Evolutionary conservation across 805 yeast genomes (phyloP), one percentile per base, ranked within the genome.

Genomic region (Hanseniaspora nectarophila): DNA sequence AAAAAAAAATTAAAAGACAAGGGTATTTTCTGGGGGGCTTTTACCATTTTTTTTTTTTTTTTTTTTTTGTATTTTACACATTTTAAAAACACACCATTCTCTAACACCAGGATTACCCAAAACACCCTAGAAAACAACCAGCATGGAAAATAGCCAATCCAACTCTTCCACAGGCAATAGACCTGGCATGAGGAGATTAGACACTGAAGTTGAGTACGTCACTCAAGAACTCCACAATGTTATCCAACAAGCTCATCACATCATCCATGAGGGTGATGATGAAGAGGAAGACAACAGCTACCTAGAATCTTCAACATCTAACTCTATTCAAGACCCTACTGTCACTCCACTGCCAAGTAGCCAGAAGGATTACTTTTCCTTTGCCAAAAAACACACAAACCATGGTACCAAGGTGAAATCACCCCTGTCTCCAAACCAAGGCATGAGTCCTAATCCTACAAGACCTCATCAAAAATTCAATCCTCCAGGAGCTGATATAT

Each of bases 121-220:
- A 15, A 32, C 15, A 32, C n/a, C n/a, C n/a, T 8, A 35, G 5
- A 38, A 38, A 38, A 39, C 15, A 16, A 21, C 23, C 6, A 39
- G 24, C 13, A 40, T 40, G 45, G n/a, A 23, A n/a, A 42, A 16
- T 9, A 10, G 8, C 10, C 2, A 24, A 29, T 29, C 45, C 15
- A 29, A 28, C 10, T 26, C 9, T 18, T 2, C n/a, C 9, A 18
- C 29, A 3, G 8, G 3, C 9, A 15, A 16, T 5, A 47, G 53
- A 40, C 53, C 53, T 16, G 43, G 28, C 2, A 49, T 49, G 9
- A 43, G 33, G 24, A 34, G 53, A 34, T 18, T 49, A 13, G 53
- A 49, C 21, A 49, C 53, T 26, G 53, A 49, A 34, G 53, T 49
- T 5, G 53, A 49, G 24, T 49, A 49, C 24, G 53, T 49, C 20